A percentile compares a stretch with the other conserved stretches of the same genome.
phyloP scores from a whole-genome alignment of 106 monocot species.

The Platanthera guangdongensis region DNA sequence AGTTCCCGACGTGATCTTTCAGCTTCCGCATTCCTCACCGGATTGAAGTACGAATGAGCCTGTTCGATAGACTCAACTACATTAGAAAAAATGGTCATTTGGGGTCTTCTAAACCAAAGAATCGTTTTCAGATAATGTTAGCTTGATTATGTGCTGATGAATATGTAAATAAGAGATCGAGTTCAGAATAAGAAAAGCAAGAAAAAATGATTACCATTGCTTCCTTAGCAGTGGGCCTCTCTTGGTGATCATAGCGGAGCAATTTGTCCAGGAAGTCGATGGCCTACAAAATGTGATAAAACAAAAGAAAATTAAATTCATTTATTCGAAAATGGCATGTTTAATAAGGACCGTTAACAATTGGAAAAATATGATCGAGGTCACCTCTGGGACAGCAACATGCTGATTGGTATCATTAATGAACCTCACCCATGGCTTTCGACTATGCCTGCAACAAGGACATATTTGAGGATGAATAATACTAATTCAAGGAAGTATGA shows the following conservation, averaged over 20 bases:
- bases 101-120: too few relatives aligned
- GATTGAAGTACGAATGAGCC: too few relatives aligned
- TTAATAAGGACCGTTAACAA: not conserved
- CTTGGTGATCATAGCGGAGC: conserved; percentile 30
- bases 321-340: not conserved
- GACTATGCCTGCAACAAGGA: conserved; percentile 50
- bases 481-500: too few relatives aligned
- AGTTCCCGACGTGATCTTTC: too few relatives aligned
- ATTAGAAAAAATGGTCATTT: too few relatives aligned
- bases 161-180: too few relatives aligned
- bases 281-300: conserved; percentile 2
- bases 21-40: too few relatives aligned
- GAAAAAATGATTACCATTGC: conserved; percentile 13
- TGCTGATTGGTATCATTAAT: conserved; percentile 81
- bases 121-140: too few relatives aligned
- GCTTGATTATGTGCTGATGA: too few relatives aligned
- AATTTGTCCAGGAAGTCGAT: conserved; percentile 21
- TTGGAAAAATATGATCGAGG: not conserved
- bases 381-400: conserved; percentile 73
- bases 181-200: too few relatives aligned
- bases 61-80: too few relatives aligned
- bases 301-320: not conserved
- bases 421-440: conserved; percentile 83
- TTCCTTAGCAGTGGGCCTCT: conserved; percentile 23
- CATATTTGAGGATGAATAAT: too few relatives aligned